Percentiles rank a stretch among this genome's conserved stretches.
phyloP scores from a whole-genome alignment of 2,329 filamentous ascomycete genomes.

The Fusarium pseudocircinatum region DNA sequence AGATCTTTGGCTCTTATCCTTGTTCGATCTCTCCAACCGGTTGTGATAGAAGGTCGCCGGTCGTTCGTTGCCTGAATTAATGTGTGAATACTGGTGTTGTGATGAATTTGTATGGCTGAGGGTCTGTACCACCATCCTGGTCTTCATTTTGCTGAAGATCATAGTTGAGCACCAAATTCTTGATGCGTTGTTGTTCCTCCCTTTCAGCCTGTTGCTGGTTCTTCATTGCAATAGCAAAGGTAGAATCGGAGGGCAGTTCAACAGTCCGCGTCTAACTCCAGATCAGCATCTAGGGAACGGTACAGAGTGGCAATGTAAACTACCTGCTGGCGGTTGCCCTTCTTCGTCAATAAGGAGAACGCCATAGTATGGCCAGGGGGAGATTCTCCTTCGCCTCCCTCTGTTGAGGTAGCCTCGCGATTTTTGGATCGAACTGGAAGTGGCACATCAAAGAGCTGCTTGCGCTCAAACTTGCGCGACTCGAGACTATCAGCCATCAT shows the following conservation, averaged over 20 bases:
- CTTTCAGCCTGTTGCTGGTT: slow-evolving; percentile 93
- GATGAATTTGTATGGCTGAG: slow-evolving; percentile 17
- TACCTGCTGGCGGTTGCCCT: slow-evolving; percentile 93
- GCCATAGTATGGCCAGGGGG: slow-evolving; percentile 76
- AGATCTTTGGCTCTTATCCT: slow-evolving; percentile 80
- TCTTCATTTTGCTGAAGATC: slow-evolving; percentile 88
- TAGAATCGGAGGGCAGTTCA: slow-evolving; percentile 88
- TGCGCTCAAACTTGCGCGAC: slow-evolving; percentile 94
- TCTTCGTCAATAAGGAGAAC: slow-evolving; percentile 95
- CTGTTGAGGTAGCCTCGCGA: slow-evolving; percentile 61
- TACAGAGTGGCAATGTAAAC: not conserved
- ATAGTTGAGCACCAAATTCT: slow-evolving; percentile 95
- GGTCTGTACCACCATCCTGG: slow-evolving; percentile 70
- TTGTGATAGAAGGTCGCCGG: slow-evolving; percentile 60
- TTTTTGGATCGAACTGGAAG: slow-evolving; percentile 83
- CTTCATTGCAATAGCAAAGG: slow-evolving; percentile 95
- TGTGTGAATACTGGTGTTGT: slow-evolving; percentile 59
- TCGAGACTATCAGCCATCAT: slow-evolving; percentile 98
- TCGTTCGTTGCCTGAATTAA: slow-evolving; percentile 60
- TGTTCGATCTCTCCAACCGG: slow-evolving; percentile 64
- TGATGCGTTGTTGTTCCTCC: slow-evolving; percentile 98
- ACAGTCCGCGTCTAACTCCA: slow-evolving; percentile 81
- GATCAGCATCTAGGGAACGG: slow-evolving; percentile 11
- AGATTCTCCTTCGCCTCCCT: slow-evolving; percentile 40
- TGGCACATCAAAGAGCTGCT: slow-evolving; percentile 94